These are phyloP conservation scores for Podospora conica DNA, from an alignment of 495 filamentous ascomycete genomes.

Conservation along the genomic window DNA sequence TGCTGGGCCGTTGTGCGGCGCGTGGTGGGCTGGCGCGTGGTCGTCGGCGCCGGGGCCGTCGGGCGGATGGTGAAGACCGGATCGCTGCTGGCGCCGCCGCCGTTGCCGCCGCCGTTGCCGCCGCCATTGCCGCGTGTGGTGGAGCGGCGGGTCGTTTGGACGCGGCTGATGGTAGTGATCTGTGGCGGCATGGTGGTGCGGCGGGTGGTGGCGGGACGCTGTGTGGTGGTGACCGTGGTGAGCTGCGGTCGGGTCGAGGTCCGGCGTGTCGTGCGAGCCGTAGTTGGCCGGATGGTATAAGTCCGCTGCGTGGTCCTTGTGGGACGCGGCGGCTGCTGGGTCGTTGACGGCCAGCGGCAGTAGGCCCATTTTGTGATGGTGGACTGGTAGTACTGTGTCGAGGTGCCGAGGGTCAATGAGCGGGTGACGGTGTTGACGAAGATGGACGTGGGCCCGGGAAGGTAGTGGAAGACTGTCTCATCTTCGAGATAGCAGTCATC, in stretches of 20 bases:
- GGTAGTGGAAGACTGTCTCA: slow-evolving; percentile 21
- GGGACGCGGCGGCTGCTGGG: slow-evolving; percentile 14
- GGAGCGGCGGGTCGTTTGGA: neutral
- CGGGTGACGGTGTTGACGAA: slow-evolving; percentile 15
- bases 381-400: slow-evolving; percentile 23
- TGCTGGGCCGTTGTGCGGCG: neutral
- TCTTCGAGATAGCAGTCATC: slow-evolving; percentile 19
- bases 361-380: slow-evolving; percentile 19
- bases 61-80: slow-evolving; percentile 10
- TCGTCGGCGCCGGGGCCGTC: neutral
- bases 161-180: slow-evolving; percentile 11
- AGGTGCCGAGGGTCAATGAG: slow-evolving; percentile 17
- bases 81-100: neutral
- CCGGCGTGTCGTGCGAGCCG: slow-evolving; percentile 1
- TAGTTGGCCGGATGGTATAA: slow-evolving; percentile 6
- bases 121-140: neutral
- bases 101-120: neutral
- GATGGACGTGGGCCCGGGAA: slow-evolving; percentile 19
- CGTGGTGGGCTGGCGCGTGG: neutral
- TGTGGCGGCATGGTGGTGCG: slow-evolving; percentile 2
- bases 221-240: slow-evolving; percentile 7
- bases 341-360: slow-evolving; percentile 23
- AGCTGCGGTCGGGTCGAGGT: slow-evolving; percentile 8
- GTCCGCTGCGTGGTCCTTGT: slow-evolving; percentile 15
- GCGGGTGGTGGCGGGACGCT: neutral